A percentile compares a stretch with the other conserved stretches of the same genome.
phyloP scores from a whole-genome alignment of 2,329 filamentous ascomycete genomes.

The Clarireedia sp. region DNA sequence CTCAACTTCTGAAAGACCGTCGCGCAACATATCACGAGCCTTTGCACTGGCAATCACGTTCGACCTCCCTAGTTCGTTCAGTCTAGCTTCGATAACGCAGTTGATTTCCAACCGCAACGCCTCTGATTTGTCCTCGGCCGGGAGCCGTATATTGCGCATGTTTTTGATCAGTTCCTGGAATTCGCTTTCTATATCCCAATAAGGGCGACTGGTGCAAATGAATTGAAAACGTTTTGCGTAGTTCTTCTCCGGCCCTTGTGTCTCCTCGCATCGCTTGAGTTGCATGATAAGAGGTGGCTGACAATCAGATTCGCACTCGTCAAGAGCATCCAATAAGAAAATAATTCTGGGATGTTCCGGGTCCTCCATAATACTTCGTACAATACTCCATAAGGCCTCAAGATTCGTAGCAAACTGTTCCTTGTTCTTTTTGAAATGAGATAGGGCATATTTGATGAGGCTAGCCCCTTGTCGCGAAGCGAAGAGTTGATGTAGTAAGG shows the following conservation, averaged over 20 bases:
- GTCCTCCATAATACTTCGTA: neutral
- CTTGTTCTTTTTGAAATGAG: neutral
- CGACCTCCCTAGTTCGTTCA: neutral
- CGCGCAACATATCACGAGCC: neutral
- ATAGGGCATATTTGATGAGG: slow-evolving; percentile 3
- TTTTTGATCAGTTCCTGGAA: neutral
- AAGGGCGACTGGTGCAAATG: slow-evolving; percentile 7
- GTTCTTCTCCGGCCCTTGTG: neutral
- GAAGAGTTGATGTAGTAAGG: slow-evolving; percentile 8
- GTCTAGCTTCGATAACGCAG: slow-evolving; percentile 6
- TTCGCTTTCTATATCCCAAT: slow-evolving; percentile 2
- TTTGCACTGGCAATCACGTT: neutral
- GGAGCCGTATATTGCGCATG: neutral
- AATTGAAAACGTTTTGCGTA: neutral
- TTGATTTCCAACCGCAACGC: slow-evolving; percentile 6
- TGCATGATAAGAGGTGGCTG: neutral
- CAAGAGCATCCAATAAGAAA: slow-evolving; percentile 7
- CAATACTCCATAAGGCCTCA: slow-evolving; percentile 1
- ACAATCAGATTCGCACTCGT: slow-evolving; percentile 1
- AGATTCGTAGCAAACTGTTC: neutral
- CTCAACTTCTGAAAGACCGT: neutral
- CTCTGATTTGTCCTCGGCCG: slow-evolving; percentile 1
- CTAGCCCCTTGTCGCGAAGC: neutral
- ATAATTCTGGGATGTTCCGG: neutral
- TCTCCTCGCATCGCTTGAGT: neutral